Evolutionary conservation across 768 basidiomycete species (phyloP).

Genomic region (Tephrocybe sp.): DNA sequence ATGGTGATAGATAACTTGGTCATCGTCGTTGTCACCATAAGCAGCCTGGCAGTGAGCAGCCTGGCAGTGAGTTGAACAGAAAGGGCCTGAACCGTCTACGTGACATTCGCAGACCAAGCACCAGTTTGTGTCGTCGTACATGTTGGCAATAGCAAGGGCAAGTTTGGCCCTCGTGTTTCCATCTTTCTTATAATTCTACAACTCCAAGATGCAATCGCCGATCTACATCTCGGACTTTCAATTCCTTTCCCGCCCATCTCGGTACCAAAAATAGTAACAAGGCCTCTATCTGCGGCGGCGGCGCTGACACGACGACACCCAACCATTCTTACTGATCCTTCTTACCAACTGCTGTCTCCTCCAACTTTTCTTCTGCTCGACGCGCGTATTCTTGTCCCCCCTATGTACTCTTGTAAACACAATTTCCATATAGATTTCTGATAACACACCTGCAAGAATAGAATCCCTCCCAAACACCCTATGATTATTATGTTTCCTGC

Average conservation of each 20-base stretch:
- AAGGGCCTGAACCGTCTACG: constrained; percentile 39
- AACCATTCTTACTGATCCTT: constrained; percentile 33
- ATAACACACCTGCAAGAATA: constrained; percentile 63
- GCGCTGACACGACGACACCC: background rate
- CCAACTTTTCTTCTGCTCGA: constrained; percentile 51
- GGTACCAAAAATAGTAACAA: too few relatives aligned
- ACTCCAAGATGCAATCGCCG: constrained; percentile 1
- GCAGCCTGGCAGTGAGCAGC: constrained; percentile 20
- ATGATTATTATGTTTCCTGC: constrained; percentile 88
- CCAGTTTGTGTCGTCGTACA: constrained; percentile 64
- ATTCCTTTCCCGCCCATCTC: constrained; percentile 19
- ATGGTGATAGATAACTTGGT: constrained; percentile 22
- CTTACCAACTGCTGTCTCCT: constrained; percentile 28
- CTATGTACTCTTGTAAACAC: constrained; percentile 32
- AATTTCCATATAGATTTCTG: background rate
- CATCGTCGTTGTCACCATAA: constrained; percentile 22
- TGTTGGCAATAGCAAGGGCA: constrained; percentile 11
- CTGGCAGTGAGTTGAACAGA: constrained; percentile 51
- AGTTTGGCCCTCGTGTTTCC: background rate
- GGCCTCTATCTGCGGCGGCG: background rate
- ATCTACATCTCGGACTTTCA: constrained; percentile 6
- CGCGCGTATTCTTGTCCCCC: constrained; percentile 84
- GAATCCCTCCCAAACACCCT: constrained; percentile 59
- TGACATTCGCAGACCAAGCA: constrained; percentile 64
- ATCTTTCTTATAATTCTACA: constrained; percentile 8